These are phyloP conservation scores for Quaeritorhiza haematococci DNA, from an alignment of 371 early-diverging fungal genomes.

Conservation along the genomic window DNA sequence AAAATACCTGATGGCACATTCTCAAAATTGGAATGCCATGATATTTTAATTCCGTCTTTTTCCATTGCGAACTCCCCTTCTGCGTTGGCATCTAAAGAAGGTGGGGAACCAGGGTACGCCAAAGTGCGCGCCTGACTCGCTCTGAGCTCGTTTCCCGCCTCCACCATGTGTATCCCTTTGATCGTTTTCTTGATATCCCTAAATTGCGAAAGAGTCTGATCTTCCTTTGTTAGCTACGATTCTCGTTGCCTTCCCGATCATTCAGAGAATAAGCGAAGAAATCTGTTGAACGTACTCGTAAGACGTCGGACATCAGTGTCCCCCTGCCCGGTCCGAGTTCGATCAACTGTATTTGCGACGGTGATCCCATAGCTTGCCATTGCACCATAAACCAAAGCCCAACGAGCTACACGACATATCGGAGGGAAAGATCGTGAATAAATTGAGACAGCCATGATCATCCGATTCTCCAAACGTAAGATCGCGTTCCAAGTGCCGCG, in stretches of 20 bases:
- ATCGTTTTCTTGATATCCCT: constrained; percentile 1
- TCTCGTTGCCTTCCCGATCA: not conserved
- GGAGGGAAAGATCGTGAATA: too few species aligned
- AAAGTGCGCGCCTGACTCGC: too few species aligned
- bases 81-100: constrained; percentile 60
- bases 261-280: not conserved
- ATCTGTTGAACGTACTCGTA: constrained; percentile 52
- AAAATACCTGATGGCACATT: too few species aligned
- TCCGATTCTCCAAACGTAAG: not conserved
- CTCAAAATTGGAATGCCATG: too few species aligned
- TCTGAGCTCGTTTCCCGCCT: too few species aligned
- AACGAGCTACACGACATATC: constrained; percentile 43
- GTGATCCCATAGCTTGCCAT: constrained; percentile 50
- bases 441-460: not conserved
- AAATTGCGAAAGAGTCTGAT: constrained; percentile 5
- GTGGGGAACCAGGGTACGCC: too few species aligned
- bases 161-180: constrained; percentile 68
- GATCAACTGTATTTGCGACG: constrained; percentile 61
- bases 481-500: not conserved
- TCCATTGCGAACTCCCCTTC: constrained; percentile 36
- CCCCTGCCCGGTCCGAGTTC: constrained; percentile 95
- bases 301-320: constrained; percentile 87
- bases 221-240: constrained; percentile 1
- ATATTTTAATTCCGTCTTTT: too few species aligned
- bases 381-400: constrained; percentile 76